phyloP scores from a whole-genome alignment of 768 basidiomycete species.

The Suillus subaureus region DNA sequence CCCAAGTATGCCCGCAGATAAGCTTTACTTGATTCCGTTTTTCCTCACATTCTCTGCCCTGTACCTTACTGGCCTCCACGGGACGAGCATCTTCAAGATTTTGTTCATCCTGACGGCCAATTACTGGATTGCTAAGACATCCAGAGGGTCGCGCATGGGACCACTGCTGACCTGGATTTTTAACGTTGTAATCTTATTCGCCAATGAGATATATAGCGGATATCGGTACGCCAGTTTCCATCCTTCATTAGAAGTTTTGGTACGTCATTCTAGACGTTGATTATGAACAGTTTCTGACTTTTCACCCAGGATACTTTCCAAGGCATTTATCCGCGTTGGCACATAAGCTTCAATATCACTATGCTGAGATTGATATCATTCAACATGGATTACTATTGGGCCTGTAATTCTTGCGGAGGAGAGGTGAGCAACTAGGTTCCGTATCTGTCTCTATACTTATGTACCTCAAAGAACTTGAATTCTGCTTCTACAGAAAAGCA shows the following conservation, averaged over 20 bases:
- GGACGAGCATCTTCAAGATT: constrained; percentile 78
- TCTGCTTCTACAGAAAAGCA: constrained; percentile 55
- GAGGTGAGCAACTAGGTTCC: constrained; percentile 41
- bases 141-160: constrained; percentile 43
- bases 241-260: constrained; percentile 58
- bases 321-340: constrained; percentile 91
- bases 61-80: constrained; percentile 78
- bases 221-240: constrained; percentile 66
- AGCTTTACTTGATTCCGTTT: constrained; percentile 53
- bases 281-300: constrained; percentile 8
- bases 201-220: constrained; percentile 75
- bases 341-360: constrained; percentile 93
- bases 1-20: constrained; percentile 29
- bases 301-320: constrained; percentile 57
- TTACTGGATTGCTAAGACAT: constrained; percentile 59
- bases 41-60: constrained; percentile 60
- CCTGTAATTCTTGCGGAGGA: constrained; percentile 44
- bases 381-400: constrained; percentile 93
- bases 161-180: constrained; percentile 74
- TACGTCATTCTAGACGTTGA: constrained; percentile 38
- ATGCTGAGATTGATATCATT: constrained; percentile 94
- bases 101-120: constrained; percentile 69
- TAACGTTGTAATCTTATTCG: constrained; percentile 72
- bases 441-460: constrained; percentile 11
- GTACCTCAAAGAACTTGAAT: constrained; percentile 25